Conservation (phyloP, 176 grass and related monocot species). For the Rhynchospora tenuis region DNA sequence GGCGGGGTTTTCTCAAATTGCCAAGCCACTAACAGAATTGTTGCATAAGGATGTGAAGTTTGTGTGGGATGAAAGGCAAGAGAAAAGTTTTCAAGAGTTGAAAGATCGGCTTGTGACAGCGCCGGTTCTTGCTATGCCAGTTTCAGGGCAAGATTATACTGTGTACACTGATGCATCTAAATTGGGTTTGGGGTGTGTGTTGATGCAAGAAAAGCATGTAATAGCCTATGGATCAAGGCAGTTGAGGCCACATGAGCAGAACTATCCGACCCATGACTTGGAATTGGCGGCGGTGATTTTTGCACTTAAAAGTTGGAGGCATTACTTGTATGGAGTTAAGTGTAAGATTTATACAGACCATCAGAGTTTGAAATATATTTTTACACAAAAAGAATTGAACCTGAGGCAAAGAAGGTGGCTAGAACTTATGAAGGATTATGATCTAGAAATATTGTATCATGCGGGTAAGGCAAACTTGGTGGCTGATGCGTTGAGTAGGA, state of each 20-base stretch:
- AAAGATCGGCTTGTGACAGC: not conserved
- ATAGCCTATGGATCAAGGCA: not conserved
- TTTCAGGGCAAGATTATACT: not conserved
- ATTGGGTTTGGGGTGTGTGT: not conserved
- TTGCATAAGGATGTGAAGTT: not conserved
- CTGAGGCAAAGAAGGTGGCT: no score
- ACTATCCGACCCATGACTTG: no score
- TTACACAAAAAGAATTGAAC: no score
- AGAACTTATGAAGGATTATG: no score
- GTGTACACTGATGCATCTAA: not conserved
- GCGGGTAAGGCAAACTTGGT: not conserved
- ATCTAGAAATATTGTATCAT: constrained; percentile 12
- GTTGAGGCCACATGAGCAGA: no score
- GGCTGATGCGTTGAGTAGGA: no score
- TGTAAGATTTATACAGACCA: no score
- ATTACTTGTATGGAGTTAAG: no score
- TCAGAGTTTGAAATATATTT: no score
- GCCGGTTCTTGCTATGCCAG: not conserved
- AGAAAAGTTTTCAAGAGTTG: not conserved
- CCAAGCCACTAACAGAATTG: not conserved
- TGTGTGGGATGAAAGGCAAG: not conserved
- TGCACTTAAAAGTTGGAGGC: no score
- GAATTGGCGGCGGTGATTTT: no score
- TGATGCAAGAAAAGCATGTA: not conserved
- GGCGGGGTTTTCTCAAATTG: not conserved